Conservation (phyloP, 1,139 yeast genomes). For the Sugiyamaella neomexicana region DNA sequence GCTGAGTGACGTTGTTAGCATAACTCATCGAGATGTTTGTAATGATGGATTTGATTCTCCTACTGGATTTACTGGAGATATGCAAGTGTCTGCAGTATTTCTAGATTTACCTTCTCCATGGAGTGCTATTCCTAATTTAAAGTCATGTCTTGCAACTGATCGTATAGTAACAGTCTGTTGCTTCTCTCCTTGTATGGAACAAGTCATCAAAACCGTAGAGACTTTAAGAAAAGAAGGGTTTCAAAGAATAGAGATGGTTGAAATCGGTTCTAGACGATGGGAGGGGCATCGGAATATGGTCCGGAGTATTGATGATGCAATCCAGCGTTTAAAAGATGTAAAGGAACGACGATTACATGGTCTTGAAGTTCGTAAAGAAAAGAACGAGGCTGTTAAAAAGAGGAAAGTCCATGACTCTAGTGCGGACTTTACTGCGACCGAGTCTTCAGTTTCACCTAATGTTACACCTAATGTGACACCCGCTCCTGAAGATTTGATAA, state of each 20-base stretch:
- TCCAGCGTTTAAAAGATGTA: slow-evolving; percentile 77
- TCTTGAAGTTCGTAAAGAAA: slow-evolving; percentile 55
- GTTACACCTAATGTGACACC: neutral
- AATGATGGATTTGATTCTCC: slow-evolving; percentile 67
- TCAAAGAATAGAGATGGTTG: slow-evolving; percentile 92
- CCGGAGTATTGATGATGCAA: slow-evolving; percentile 74
- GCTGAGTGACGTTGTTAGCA: slow-evolving; percentile 50
- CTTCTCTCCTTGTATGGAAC: slow-evolving; percentile 97
- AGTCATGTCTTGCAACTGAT: slow-evolving; percentile 55
- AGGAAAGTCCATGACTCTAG: slow-evolving; percentile 22
- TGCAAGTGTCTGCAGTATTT: slow-evolving; percentile 72
- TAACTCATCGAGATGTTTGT: slow-evolving; percentile 94
- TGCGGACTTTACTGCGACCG: neutral
- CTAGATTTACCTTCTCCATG: slow-evolving; percentile 96
- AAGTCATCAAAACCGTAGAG: slow-evolving; percentile 81
- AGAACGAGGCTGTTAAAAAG: slow-evolving; percentile 27
- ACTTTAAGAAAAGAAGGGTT: slow-evolving; percentile 76
- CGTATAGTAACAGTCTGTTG: slow-evolving; percentile 76
- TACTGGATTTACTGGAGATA: slow-evolving; percentile 30
- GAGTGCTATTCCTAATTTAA: slow-evolving; percentile 84
- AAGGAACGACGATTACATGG: slow-evolving; percentile 75
- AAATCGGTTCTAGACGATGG: slow-evolving; percentile 81
- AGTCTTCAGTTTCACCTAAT: slow-evolving; percentile 2
- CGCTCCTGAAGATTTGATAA: neutral
- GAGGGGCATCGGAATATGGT: slow-evolving; percentile 92